Evolutionary conservation across 108 stramenopile genomes (phyloP), one percentile per base, ranked within the genome.

Genomic region (Discostella stelligeroides): DNA sequence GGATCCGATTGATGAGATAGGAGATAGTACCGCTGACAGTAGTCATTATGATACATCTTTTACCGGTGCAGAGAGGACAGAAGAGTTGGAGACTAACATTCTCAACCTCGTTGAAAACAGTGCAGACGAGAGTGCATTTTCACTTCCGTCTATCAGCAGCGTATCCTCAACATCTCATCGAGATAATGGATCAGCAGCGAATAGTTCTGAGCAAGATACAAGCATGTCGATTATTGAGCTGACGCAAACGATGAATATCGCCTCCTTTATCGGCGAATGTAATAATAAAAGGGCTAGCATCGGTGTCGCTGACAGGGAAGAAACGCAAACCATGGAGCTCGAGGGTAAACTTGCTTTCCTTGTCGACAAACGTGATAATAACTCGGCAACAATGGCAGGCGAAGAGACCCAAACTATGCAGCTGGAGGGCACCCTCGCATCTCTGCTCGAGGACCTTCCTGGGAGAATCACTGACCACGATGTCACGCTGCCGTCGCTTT

Each of bases 61-160:
- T 45, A 46, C 18, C 21, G 14, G 7, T 8, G 64, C 27, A 13
- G 79, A 73, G 30, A 68, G 48, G 39, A 86, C 87, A 41, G 79
- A 82, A 28, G 86, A 86, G 27, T 60, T 87, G 17, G 85, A 86
- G 73, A 65, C 75, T 0, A 82, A 86, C 48, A 77, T 87, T 60
- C 55, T 73, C 40, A 24, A 78, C 15, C 76, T 88, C 14, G 60
- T 88, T 29, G 68, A 85, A 43, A 75, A 83, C 23, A 75, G 68
- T 57, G 65, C 74, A 0, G 75, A 76, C 34, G 69, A 60, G 40
- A 78, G 64, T 24, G 68, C 47, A 29, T 78, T 59, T 59, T 70
- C 62, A 65, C 76, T 61, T 49, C 84, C 68, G 10, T 78, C 76
- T 11, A 53, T 70, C 21, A 70, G 68, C 56, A 68, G 59, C 23